Evolutionary conservation across 768 basidiomycete genomes (phyloP), one percentile per base, ranked within the genome.

Genomic region (Polyporus arcularius): DNA sequence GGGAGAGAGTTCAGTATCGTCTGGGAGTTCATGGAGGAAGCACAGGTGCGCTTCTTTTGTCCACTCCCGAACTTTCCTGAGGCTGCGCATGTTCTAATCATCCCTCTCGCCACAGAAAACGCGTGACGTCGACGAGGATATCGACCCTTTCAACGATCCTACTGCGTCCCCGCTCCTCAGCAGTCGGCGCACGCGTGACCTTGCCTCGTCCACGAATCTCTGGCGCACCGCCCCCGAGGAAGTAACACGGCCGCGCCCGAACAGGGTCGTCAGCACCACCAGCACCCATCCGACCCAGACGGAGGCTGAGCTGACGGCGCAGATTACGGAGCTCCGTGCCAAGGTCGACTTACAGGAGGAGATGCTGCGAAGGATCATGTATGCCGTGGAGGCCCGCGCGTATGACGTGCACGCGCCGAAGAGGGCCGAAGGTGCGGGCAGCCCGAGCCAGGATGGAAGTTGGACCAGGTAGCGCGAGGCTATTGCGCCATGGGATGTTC

Each of bases 1-100:
- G 94, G 94, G 0, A 78, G 94, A 40, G 94, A 97, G 71, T 97
- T 97, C 71, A 92, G 92, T 60, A 77, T 88, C 12, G 91, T 95
- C 1, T 97, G 94, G 90, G 92, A 95, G 58, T 81, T 80, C 32
- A 93, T 95, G 91, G 80, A 80, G 0, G 74, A 70, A 18, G 72
- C 79, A 51, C 75, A 79, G 47, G 83, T 80, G 45, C n/a, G 79
- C 61, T 43, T 42, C 59, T 4, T 52, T 41, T 53, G 21, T 7
- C 21, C 18, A 4, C 14, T n/a, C n/a, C 32, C 18, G 1, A 45
- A 4, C 12, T n/a, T 45, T 21, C 43, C 8, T 45, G n/a, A 5
- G 4, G 15, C 3, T 16, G 26, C 18, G 26, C 28, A 14, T 12
- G 9, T 26, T 42, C 53, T 55, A 16, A 55, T 4, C 32, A 14